phyloP scores from a whole-genome alignment of 2,329 filamentous ascomycete genomes.

The Rasamsonia emersonii region DNA sequence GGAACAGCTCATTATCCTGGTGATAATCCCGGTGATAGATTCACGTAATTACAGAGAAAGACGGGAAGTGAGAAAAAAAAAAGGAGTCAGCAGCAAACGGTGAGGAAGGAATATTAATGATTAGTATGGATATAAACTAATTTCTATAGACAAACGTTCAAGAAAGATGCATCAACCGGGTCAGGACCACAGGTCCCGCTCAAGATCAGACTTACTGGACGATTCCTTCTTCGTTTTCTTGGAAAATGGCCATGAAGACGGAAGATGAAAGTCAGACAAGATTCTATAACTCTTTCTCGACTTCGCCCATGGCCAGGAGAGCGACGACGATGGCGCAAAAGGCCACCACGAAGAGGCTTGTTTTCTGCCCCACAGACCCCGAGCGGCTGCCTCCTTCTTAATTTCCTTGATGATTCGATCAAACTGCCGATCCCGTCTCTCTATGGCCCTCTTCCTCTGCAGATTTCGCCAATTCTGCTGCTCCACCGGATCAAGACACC shows the following conservation, averaged over 20 bases:
- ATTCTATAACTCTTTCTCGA: background rate
- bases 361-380: background rate
- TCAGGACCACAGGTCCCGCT: constrained; percentile 10
- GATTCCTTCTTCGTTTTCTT: constrained; percentile 2
- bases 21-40: no score
- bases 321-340: constrained; percentile 15
- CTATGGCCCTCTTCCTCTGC: constrained; percentile 15
- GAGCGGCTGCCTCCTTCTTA: constrained; percentile 13
- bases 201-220: background rate
- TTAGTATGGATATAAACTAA: no score
- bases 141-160: no score
- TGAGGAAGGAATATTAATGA: no score
- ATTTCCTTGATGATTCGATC: constrained; percentile 28
- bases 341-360: constrained; percentile 10
- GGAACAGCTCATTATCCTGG: no score
- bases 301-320: constrained; percentile 11
- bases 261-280: background rate
- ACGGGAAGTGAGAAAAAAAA: no score
- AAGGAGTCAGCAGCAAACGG: no score
- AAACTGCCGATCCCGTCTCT: constrained; percentile 23
- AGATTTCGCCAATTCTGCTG: constrained; percentile 27
- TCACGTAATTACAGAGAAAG: no score
- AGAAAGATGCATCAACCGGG: no score
- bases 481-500: constrained; percentile 38
- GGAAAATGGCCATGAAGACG: background rate